Conservation (phyloP, 495 filamentous ascomycete genomes). For the Aspergillus sparsus region DNA sequence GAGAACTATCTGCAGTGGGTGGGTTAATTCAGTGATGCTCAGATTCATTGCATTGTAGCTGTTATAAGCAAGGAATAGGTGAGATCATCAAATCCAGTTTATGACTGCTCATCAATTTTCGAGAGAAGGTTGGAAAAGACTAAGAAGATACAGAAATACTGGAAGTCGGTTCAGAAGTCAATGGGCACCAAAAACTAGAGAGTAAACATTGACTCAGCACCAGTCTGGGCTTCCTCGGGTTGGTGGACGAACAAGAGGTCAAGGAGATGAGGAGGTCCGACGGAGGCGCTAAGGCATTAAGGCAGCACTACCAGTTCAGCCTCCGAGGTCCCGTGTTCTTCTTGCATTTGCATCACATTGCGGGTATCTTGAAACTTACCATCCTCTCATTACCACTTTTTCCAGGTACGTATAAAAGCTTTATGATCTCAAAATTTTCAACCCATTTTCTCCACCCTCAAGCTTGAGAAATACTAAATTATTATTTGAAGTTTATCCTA, state of each 20-base stretch:
- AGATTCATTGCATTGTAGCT: too few species aligned
- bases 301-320: slow-evolving; percentile 13
- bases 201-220: too few species aligned
- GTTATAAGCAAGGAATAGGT: too few species aligned
- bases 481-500: neutral
- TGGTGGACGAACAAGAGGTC: neutral
- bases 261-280: slow-evolving; percentile 12
- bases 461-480: neutral
- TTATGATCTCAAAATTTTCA: neutral
- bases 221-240: too few species aligned
- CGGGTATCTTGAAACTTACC: slow-evolving; percentile 12
- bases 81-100: too few species aligned
- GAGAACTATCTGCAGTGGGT: too few species aligned
- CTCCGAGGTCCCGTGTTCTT: slow-evolving; percentile 23
- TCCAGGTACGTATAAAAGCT: neutral
- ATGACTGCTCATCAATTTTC: too few species aligned
- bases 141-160: too few species aligned
- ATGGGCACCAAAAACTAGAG: too few species aligned
- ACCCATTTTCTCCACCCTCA: neutral
- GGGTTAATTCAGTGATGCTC: neutral
- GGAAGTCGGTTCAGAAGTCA: too few species aligned
- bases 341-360: slow-evolving; percentile 32
- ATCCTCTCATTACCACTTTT: slow-evolving; percentile 22
- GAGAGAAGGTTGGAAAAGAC: too few species aligned
- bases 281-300: slow-evolving; percentile 28